Percentiles rank a stretch among this genome's conserved stretches.
Evolutionary conservation across 768 basidiomycete genomes (phyloP).

Genomic region (Tricholoma sp.): DNA sequence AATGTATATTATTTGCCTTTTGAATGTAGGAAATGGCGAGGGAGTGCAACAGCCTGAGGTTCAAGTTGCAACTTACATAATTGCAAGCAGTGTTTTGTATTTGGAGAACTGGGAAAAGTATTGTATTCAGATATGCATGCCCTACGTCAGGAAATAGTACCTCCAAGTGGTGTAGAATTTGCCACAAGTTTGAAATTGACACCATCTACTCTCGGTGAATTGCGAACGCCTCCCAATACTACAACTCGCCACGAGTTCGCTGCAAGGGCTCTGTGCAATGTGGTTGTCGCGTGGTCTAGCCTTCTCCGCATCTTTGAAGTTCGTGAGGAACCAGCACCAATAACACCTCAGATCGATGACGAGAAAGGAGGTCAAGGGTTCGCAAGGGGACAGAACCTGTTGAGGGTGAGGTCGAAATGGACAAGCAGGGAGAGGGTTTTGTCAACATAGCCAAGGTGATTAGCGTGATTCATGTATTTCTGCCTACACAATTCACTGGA

Average conservation of each 20-base stretch:
- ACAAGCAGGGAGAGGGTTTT: slow-evolving; percentile 71
- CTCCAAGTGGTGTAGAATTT: slow-evolving; percentile 81
- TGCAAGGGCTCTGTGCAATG: slow-evolving; percentile 64
- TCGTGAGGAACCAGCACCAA: slow-evolving; percentile 58
- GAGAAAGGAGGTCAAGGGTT: slow-evolving; percentile 47
- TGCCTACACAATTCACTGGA: slow-evolving; percentile 15
- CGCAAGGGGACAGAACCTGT: slow-evolving; percentile 68
- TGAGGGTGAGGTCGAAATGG: slow-evolving; percentile 77
- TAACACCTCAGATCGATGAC: slow-evolving; percentile 54
- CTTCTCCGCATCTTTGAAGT: slow-evolving; percentile 86
- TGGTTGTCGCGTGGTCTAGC: slow-evolving; percentile 84
- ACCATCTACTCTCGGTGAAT: slow-evolving; percentile 43
- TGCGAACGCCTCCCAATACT: slow-evolving; percentile 28
- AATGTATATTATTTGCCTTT: too few relatives aligned
- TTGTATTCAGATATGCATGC: slow-evolving; percentile 54
- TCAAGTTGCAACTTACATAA: too few relatives aligned
- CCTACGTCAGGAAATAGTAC: slow-evolving; percentile 72
- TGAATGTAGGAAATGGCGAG: too few relatives aligned
- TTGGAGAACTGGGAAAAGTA: background rate
- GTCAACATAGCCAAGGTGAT: slow-evolving; percentile 79
- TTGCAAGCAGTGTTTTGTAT: too few relatives aligned
- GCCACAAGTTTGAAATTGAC: slow-evolving; percentile 68
- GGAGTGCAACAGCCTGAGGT: too few relatives aligned
- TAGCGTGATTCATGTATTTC: slow-evolving; percentile 27
- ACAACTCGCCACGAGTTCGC: slow-evolving; percentile 39